Evolutionary conservation across 257 asterid species (phyloP).

Genomic region (Schizonepeta tenuifolia): DNA sequence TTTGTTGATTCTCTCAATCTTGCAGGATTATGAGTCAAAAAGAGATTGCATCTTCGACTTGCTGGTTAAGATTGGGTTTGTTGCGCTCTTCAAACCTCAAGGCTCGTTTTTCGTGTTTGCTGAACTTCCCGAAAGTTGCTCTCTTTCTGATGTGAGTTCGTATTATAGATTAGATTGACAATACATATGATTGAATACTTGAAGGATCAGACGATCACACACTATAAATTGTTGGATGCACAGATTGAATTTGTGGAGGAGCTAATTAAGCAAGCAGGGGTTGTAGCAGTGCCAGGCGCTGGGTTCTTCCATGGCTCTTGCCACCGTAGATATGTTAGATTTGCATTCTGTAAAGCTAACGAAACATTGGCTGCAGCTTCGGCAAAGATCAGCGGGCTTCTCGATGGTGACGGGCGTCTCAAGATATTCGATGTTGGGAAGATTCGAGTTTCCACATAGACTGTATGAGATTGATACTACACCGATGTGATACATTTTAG

Average conservation of each 20-base stretch:
- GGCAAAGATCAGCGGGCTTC: conserved; percentile 47
- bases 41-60: conserved; percentile 63
- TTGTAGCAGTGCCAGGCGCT: conserved; percentile 91
- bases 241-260: conserved; percentile 84
- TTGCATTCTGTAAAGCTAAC: conserved; percentile 83
- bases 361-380: conserved; percentile 74
- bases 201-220: too few species aligned
- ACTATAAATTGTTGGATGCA: conserved; percentile 30
- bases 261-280: conserved; percentile 77
- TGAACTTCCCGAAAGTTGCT: conserved; percentile 74
- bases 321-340: conserved; percentile 54
- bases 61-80: conserved; percentile 73
- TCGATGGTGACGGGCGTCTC: conserved; percentile 49
- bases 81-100: conserved; percentile 57
- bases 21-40: conserved; percentile 74
- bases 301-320: conserved; percentile 64
- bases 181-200: too few species aligned
- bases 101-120: conserved; percentile 80
- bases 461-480: not conserved
- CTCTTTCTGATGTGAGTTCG: conserved; percentile 70
- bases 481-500: not conserved
- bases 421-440: conserved; percentile 39
- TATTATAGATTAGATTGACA: too few species aligned
- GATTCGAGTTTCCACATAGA: not conserved
- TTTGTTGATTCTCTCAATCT: conserved; percentile 2